A percentile compares a stretch with the other conserved stretches of the same genome.
phyloP scores from a whole-genome alignment of 805 yeast species.

The Monosporozyma servazzii region DNA sequence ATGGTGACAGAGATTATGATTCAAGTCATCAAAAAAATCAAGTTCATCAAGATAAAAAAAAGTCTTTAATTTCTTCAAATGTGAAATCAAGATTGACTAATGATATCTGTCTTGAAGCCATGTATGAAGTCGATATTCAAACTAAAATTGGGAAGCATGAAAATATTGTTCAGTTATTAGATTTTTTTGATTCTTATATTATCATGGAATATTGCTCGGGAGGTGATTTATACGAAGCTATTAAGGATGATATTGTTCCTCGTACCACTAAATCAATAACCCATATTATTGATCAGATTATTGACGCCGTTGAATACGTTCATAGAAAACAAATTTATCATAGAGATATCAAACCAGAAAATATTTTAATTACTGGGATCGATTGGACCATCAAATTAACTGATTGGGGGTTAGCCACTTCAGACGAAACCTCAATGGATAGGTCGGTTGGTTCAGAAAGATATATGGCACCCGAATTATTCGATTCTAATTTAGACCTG shows the following conservation, averaged over 20 bases:
- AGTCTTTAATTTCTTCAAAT: conserved; percentile 31
- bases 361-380: conserved; percentile 47
- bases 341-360: conserved; percentile 75
- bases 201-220: conserved; percentile 77
- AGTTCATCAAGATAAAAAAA: conserved; percentile 17
- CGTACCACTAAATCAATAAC: conserved; percentile 37
- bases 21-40: conserved; percentile 19
- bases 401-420: conserved; percentile 69
- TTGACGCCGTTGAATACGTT: conserved; percentile 69
- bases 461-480: conserved; percentile 91
- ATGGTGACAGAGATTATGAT: conserved; percentile 10
- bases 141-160: conserved; percentile 49
- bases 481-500: conserved; percentile 40
- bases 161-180: conserved; percentile 51
- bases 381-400: conserved; percentile 54
- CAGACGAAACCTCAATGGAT: conserved; percentile 44
- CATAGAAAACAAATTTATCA: conserved; percentile 69
- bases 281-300: conserved; percentile 49
- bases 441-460: conserved; percentile 85
- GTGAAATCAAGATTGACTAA: conserved; percentile 32
- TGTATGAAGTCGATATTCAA: conserved; percentile 60
- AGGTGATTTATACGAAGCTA: conserved; percentile 80
- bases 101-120: conserved; percentile 45
- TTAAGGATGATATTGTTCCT: conserved; percentile 53
- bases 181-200: conserved; percentile 57